Percentiles rank a stretch among this genome's conserved stretches.
Conservation (phyloP, 1,139 yeast genomes). For the Yamadazyma sp. region DNA sequence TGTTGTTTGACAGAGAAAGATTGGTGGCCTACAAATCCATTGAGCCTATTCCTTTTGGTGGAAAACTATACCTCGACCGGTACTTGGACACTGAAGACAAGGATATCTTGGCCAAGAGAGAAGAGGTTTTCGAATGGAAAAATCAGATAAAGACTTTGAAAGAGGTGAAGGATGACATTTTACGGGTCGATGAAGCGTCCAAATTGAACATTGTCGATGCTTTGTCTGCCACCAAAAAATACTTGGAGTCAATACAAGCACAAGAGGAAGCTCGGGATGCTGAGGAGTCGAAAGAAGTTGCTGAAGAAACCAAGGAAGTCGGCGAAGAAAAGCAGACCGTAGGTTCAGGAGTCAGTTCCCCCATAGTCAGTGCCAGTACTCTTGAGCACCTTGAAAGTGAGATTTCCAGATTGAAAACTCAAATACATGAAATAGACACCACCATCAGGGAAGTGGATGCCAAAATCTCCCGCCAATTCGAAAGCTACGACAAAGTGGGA, state of each 20-base stretch:
- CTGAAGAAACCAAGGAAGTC: too few relatives aligned
- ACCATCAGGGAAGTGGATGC: conserved; percentile 35
- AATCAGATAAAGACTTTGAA: conserved; percentile 47
- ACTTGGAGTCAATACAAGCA: conserved; percentile 42
- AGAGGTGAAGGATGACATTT: conserved; percentile 40
- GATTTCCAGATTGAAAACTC: conserved; percentile 23
- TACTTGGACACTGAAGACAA: conserved; percentile 74
- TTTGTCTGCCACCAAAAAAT: conserved; percentile 54
- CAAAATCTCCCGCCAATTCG: conserved; percentile 59
- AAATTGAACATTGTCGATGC: conserved; percentile 50
- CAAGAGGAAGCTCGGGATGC: conserved; percentile 27
- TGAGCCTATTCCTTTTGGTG: conserved; percentile 79
- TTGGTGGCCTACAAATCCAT: conserved; percentile 78
- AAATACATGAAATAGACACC: conserved; percentile 17
- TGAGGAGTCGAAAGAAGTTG: too few relatives aligned
- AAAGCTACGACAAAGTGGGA: conserved; percentile 59
- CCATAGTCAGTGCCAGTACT: conserved; percentile 31
- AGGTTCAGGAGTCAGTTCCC: too few relatives aligned
- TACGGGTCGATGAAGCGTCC: conserved; percentile 45
- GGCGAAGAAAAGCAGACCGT: too few relatives aligned
- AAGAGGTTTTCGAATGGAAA: conserved; percentile 67
- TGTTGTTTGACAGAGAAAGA: conserved; percentile 75
- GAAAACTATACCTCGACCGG: conserved; percentile 79
- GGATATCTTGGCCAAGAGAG: conserved; percentile 51
- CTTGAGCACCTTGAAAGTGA: conserved; percentile 34